Base-by-base conservation (phyloP, 2,329 filamentous ascomycete species). In the Beauveria sp. region DNA sequence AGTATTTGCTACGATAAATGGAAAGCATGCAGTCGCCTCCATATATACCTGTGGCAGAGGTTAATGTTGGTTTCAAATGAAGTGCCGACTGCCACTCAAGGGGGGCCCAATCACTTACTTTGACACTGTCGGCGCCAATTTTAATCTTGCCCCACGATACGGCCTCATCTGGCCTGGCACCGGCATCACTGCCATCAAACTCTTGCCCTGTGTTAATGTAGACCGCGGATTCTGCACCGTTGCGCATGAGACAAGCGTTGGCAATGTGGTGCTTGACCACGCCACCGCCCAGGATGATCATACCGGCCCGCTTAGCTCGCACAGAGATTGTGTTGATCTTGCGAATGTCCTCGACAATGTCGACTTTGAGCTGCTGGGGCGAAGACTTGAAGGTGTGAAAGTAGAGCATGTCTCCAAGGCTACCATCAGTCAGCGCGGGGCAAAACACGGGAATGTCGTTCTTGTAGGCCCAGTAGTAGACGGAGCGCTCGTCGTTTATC, bases 91-190 rank as follows among this genome's bases (percentile, higher is more conserved):
- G 24, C 16, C 14, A 31, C 18, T 16, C 12, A 2, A 7, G 22
- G 16, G 18, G 1, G 10, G 14, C 1, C 18, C 20, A 9, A 26
- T 22, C 5, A 70, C 79, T 67, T 73, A 91, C 90, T 86, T 98
- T 99, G 62, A 98, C 93, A 68, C 87, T 89, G 65, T 95, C 88
- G 1, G 89, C 95, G 58, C 88, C 90, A 48, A 87, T 81, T 75
- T 96, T 97, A 75, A 99, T 97, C 81, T 99, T 99, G 3, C 95
- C 95, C 95, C 95, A 99, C 65, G 93, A 97, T 18, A 99, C 90
- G 5, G 95, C 95, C 77, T 99, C 95, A 70, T 99, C 95, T 5
- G 95, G 95, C 61, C 95, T 82, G 3, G 95, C 95, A 1, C 95
- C 95, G 0, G 95, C 93, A 77, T 99, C 95, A 69, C 92, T 97